Conservation (phyloP, 2,329 filamentous ascomycete genomes). For the Exophiala viscosa region DNA sequence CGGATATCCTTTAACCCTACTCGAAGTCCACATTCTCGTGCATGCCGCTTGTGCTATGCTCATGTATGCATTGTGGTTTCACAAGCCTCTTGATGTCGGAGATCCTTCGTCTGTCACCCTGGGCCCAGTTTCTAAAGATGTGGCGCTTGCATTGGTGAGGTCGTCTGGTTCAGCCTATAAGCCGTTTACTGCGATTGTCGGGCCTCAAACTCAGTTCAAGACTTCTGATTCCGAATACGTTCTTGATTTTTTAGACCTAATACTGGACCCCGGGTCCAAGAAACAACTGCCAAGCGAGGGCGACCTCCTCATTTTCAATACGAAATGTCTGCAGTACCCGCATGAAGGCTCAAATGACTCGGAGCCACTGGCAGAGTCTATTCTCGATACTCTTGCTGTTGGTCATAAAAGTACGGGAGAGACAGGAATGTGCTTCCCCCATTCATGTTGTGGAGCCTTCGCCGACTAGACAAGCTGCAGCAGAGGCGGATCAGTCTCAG, state of each 20-base stretch:
- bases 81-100: background rate
- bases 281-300: too few species aligned
- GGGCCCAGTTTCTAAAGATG: too few species aligned
- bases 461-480: too few species aligned
- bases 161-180: background rate
- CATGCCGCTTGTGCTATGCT: constrained; percentile 2
- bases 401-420: too few species aligned
- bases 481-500: too few species aligned
- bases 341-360: background rate
- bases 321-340: background rate
- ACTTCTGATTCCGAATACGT: background rate
- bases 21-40: constrained; percentile 2
- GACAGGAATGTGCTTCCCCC: too few species aligned
- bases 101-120: background rate
- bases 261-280: too few species aligned
- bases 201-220: background rate
- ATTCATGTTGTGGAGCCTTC: too few species aligned
- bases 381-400: too few species aligned
- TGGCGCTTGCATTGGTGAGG: background rate
- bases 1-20: background rate
- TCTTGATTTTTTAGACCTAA: too few species aligned
- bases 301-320: background rate
- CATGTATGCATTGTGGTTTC: constrained; percentile 4
- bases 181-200: background rate
- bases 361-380: background rate